Evolutionary conservation across 306 rosid genomes (phyloP).

Genomic region (Gleditsia sinensis): DNA sequence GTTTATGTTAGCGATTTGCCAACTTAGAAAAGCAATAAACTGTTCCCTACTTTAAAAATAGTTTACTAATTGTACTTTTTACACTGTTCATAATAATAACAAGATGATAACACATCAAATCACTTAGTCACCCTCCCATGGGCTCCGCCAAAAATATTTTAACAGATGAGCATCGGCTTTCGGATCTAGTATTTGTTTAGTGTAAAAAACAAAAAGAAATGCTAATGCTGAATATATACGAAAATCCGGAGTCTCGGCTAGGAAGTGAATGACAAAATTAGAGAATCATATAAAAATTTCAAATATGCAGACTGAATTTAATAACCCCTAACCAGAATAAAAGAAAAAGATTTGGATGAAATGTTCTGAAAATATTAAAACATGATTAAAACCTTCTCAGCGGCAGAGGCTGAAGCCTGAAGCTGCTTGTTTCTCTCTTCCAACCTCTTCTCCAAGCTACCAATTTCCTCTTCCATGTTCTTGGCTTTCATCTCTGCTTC

Average conservation of each 20-base stretch:
- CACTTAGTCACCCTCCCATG: slow-evolving; percentile 7
- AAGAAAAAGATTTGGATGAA: not conserved
- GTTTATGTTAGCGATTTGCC: slow-evolving; percentile 4
- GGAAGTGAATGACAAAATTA: slow-evolving; percentile 27
- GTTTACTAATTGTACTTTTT: not conserved
- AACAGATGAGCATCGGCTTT: slow-evolving; percentile 29
- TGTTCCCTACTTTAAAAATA: not conserved
- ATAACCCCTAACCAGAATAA: slow-evolving; percentile 20
- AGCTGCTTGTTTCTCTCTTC: slow-evolving; percentile 69
- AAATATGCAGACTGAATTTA: slow-evolving; percentile 6
- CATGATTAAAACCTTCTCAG: slow-evolving; percentile 63
- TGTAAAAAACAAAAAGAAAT: not conserved
- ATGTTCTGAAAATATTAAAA: not conserved
- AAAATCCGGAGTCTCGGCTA: slow-evolving; percentile 29
- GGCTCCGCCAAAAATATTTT: not conserved
- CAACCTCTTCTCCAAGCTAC: slow-evolving; percentile 63
- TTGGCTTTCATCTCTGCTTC: slow-evolving; percentile 84
- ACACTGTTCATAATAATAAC: not conserved
- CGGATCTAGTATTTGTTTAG: slow-evolving; percentile 10
- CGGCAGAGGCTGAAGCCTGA: slow-evolving; percentile 66
- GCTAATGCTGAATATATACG: not conserved
- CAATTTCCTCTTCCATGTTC: slow-evolving; percentile 73
- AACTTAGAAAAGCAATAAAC: not conserved
- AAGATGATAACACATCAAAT: slow-evolving; percentile 11
- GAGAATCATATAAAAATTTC: slow-evolving; percentile 1